Base-by-base conservation (phyloP, 768 basidiomycete genomes). In the Trichaptum fuscoviolaceum region DNA sequence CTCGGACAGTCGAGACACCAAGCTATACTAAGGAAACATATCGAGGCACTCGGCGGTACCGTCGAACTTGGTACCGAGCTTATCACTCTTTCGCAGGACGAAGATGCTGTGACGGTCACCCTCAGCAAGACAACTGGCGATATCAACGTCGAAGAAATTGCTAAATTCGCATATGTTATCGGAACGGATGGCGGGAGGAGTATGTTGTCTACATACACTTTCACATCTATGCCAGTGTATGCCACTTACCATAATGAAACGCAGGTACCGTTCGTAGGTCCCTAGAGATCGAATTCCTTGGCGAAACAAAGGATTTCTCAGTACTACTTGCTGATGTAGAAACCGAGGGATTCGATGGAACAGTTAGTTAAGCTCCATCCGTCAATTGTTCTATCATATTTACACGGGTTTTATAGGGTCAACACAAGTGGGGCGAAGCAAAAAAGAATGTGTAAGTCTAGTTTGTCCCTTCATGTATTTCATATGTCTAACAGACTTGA, bases 51-150 rank as follows among this genome's bases (percentile, higher is more conserved):
- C 26, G 75, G 71, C 0, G 77, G 75, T 63, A 57, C 42, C 15
- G 75, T 84, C 15, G 83, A 86, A 67, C 64, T 79, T n/a, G 79
- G 78, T 20, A 81, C 81, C 0, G 81, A 82, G 65, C 77, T 86
- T 8, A 57, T 71, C 24, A 79, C 80, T 0, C 80, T 86, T 58
- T 72, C 77, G 62, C 80, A 84, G 65, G 68, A 69, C 9, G 71
- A 73, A 0, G 74, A 77, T 61, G 24, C 17, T 24, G 59, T 61
- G 3, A 67, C 66, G 23, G 63, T 67, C 8, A 20, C 35, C 30
- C 24, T 84, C 6, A 42, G 76, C 34, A 76, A 72, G 42, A 62
- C 36, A 7, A 57, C 57, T 17, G 69, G 59, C 1, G 66, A 74
- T 3, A 76, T 70, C 0, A 25, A 71, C 25, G 57, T 62, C 0